Conservation (phyloP, 2,329 filamentous ascomycete species). For the Microdochium bolleyi region DNA sequence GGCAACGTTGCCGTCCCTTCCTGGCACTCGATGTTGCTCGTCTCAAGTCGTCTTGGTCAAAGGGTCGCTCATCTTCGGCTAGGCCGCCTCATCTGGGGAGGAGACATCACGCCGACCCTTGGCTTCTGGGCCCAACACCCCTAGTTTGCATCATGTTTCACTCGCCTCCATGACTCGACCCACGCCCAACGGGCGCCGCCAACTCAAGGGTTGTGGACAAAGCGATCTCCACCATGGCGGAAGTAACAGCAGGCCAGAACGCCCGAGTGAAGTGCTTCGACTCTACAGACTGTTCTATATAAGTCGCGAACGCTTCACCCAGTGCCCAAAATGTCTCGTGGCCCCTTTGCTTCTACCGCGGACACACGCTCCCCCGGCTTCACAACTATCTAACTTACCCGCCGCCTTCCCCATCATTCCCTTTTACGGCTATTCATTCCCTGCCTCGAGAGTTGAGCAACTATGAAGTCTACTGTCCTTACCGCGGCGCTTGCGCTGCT, state of each 20-base stretch:
- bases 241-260: too few species aligned
- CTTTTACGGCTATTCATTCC: neutral
- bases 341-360: neutral
- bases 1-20: too few species aligned
- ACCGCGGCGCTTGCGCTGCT: neutral
- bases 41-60: neutral
- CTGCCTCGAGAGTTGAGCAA: conserved; percentile 2
- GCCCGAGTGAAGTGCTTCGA: too few species aligned
- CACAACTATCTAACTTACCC: neutral
- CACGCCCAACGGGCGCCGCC: neutral
- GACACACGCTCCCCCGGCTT: neutral
- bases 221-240: neutral
- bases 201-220: neutral
- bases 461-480: neutral
- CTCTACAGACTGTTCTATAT: too few species aligned
- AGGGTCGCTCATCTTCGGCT: neutral
- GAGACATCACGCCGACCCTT: neutral
- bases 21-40: too few species aligned
- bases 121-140: neutral
- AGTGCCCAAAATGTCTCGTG: neutral
- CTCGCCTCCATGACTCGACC: neutral
- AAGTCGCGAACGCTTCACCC: neutral
- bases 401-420: neutral
- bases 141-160: neutral
- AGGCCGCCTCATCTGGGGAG: neutral